Base-by-base conservation (phyloP, 352 stramenopile species). In the Peronospora belbahrii region DNA sequence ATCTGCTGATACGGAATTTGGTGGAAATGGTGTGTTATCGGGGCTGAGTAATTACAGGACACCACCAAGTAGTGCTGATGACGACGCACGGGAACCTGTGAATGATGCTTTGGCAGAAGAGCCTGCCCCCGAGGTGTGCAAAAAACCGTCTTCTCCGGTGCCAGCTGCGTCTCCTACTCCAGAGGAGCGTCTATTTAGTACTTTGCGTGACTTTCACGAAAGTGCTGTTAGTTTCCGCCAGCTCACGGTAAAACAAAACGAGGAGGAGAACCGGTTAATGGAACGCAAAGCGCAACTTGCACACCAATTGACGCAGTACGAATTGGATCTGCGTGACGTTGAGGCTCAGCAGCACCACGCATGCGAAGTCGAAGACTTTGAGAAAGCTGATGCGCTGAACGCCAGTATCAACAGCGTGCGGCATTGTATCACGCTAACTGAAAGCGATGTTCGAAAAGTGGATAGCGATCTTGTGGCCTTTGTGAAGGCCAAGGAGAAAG, bases 311-410 rank as follows among this genome's bases (percentile, higher is more conserved):
- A 79, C 64, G 20, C 76, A 88, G 54, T 88, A 85, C 42, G 75
- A 87, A 48, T 67, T 88, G 34, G 81, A 93, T 54, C 54, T 93
- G 22, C 67, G 65, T 9, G 70, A 82, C 6, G 68, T 93, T n/a
- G 81, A 93, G 49, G 78, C 70, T 8, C 74, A 88, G 54, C 81
- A 93, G 39, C 70, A 90, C 13, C 78, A 85, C 35, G 78, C 81
- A 1, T 78, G 70, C 30, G 76, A 88, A 46, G 65, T 87, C 22
- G 81, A 93, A 39, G 81, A 93, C 62, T 93, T 93, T 40, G 81
- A 93, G 36, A 83, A 82, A 25, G 81, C 81, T 0, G 81, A 93
- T 37, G 72, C 81, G 4, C 56, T 93, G 4, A 90, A 93, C 51
- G 58, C 70, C 9, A 85, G 72, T 4, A 85, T 93, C 47, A 85